Conservation (phyloP, 768 basidiomycete genomes). For the Naganishia friedmannii region DNA sequence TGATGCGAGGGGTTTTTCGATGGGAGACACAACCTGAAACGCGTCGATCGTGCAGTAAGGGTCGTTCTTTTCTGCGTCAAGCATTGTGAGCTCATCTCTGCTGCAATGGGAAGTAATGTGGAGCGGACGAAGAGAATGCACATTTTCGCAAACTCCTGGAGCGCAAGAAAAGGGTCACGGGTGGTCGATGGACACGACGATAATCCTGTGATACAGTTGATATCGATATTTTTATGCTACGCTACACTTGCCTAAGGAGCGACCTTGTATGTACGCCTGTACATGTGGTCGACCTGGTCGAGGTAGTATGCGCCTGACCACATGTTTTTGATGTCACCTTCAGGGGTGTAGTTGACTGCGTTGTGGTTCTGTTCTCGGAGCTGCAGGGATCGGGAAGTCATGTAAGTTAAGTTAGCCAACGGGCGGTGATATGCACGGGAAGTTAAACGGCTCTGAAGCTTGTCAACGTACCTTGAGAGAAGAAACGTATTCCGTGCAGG, state of each 20-base stretch:
- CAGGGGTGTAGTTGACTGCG: slow-evolving; percentile 74
- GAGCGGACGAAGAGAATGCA: neutral
- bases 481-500: slow-evolving; percentile 86
- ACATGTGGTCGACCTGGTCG: slow-evolving; percentile 80
- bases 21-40: neutral
- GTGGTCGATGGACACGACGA: neutral
- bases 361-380: slow-evolving; percentile 97
- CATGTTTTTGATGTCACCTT: slow-evolving; percentile 83
- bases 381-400: slow-evolving; percentile 54
- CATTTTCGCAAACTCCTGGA: neutral
- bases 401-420: neutral
- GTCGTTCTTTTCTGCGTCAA: no score
- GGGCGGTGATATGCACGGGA: no score
- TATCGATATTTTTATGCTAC: neutral
- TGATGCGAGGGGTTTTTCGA: neutral
- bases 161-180: neutral
- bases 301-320: slow-evolving; percentile 95
- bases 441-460: neutral
- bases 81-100: neutral
- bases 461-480: slow-evolving; percentile 58
- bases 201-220: slow-evolving; percentile 3
- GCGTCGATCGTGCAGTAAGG: neutral
- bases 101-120: neutral
- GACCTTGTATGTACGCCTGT: slow-evolving; percentile 78
- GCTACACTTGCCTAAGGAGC: slow-evolving; percentile 26